Evolutionary conservation across 768 basidiomycete genomes (phyloP), one percentile per base, ranked within the genome.

Genomic region (Strobilomyces dryophilus): DNA sequence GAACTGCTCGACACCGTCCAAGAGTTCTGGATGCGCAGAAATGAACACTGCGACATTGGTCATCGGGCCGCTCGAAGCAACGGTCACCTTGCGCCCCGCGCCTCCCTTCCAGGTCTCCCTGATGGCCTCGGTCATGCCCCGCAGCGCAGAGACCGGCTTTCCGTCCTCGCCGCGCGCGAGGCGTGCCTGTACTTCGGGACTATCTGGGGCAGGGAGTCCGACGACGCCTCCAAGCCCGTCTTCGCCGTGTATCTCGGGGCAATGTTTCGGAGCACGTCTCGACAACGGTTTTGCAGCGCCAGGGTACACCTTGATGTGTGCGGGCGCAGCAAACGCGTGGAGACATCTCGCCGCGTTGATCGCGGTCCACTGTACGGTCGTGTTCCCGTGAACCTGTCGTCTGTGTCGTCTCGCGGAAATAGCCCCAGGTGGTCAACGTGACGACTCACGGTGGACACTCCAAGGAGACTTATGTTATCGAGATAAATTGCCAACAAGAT

Each of bases 201-300:
- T 70, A 21, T 80, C 75, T 1, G 72, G 63, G 3, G 71, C 55
- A 1, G 87, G 81, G 7, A 95, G 75, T 1, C 90, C 89, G 60
- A 91, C 82, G 20, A 92, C 90, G 1, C 93, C 92, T 0, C 84
- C 91, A 4, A 95, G 77, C 0, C 92, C 92, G 58, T 91, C 89
- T 14, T 70, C 69, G 5, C 92, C 92, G 58, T 95, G 92, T 44
- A 95, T 95, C 64, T 85, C 79, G 12, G 85, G 77, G 61, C 85
- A 89, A 56, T 86, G 79, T 55, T 77, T 81, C 1, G 76, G 75
- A 0, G 78, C 42, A 15, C 29, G 67, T 15, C 83, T 76, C 14
- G 90, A 70, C 9, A 95, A 74, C 1, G 92, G 92, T 60, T 81
- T 81, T 4, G 73, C 58, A 1, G 87, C 85, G 5, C 92, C 92